Evolutionary conservation across 2,329 filamentous ascomycete genomes (phyloP), one percentile per base, ranked within the genome.

Genomic region (Myrmaecium sp.): DNA sequence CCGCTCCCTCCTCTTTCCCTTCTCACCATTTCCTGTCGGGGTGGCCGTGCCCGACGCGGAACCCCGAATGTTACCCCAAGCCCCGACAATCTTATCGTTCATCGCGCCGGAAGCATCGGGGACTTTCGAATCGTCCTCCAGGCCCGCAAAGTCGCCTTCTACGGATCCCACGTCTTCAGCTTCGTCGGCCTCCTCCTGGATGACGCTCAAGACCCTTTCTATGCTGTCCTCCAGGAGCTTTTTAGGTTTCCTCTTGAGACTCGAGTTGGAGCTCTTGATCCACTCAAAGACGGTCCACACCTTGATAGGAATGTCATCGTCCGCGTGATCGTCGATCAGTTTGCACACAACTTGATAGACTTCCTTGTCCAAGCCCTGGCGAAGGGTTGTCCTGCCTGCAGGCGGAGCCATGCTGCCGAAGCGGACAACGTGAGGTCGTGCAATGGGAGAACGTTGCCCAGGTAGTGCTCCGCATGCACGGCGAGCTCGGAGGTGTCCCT

Each of bases 211-310:
- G 0, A 84, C 81, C 5, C 81, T 64, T 34, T 92, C 82, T 35
- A 95, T 81, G 18, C 78, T 76, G 35, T 89, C 79, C 47, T 93
- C 80, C 1, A 95, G 56, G 0, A 76, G 61, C 33, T 73, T 74
- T 50, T 89, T 92, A 20, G 81, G 82, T 37, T 78, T 72, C 13
- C 89, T 64, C 35, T 79, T 81, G 13, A 95, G 54, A 28, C 77
- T 83, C 0, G 83, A 92, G 47, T 94, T 94, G 9, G 83, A 93
- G 26, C 62, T 58, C 39, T 83, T 80, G 34, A 95, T 82, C 31
- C 68, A 69, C 20, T 83, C 74, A 46, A 89, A 93, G 1, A 91
- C 66, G 2, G 58, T 52, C 3, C 63, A 52, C 3, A 75, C 58
- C 1, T 68, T 72, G 5, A 78, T 54, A 28, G 57, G 61, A 5